Base-by-base conservation (phyloP, 495 filamentous ascomycete species). In the Bryoglossum gracile region DNA sequence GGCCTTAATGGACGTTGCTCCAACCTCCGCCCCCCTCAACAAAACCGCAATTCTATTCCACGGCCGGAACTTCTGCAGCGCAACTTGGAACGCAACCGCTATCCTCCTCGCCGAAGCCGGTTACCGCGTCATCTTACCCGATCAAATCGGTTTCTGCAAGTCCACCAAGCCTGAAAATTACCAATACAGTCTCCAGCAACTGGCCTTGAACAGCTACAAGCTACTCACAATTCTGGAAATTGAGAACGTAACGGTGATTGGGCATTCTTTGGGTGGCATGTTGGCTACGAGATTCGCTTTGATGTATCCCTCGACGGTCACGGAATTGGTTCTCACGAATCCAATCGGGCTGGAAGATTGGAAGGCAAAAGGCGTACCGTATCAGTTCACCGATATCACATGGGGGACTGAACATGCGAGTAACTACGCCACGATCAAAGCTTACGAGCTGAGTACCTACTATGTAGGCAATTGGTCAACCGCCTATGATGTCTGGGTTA, bases 61-160 rank as follows among this genome's bases (percentile, higher is more conserved):
- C 53, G 69, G 70, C 24, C 68, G 68, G 48, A 72, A 71, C 54
- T 74, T 72, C 41, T 74, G 70, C 53, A 63, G 52, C 24, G 48
- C 64, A 1, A 74, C 70, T 1, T 74, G 68, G 68, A 56, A 59
- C 16, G 49, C 43, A 11, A 71, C 70, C 13, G 59, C 63, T 17
- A 9, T 32, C n/a, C 39, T 54, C 13, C 65, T 72, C 25, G 39
- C 56, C 8, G 46, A 38, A 0, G 52, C 46, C 25, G 70, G 69
- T 5, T 72, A 71, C 51, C 64, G 69, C 32, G 66, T 72, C 39
- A 66, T 72, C 43, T 26, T 71, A 1, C 67, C 66, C 1, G 70
- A 73, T 50, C 69, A 73, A 50, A 48, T 73, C 41, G 70, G 70
- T 32, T 73, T 68, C 38, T 73, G 70, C 65, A 72, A 72, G 55